Percentiles rank a stretch among this genome's conserved stretches.
These are phyloP conservation scores for Lipomyces sp. DNA, from an alignment of 805 yeast species.

Conservation along the genomic window DNA sequence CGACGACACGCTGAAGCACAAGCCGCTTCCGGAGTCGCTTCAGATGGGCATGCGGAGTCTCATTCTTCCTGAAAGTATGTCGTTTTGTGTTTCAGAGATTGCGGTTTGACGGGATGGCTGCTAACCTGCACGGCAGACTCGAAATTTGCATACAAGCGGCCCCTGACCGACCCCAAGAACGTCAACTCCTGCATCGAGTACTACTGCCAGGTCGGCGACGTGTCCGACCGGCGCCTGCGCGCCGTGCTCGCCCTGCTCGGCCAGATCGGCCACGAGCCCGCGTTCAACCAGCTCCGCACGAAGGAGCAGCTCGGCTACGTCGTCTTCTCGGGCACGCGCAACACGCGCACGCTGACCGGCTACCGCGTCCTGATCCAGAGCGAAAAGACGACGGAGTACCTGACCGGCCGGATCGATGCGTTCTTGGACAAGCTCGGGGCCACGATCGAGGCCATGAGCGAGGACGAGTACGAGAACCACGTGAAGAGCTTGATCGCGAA, in stretches of 20 bases:
- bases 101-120: too few relatives aligned
- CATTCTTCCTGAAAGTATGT: conserved; percentile 33
- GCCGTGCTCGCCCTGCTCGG: conserved; percentile 62
- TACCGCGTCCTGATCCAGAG: conserved; percentile 77
- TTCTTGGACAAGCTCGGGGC: conserved; percentile 52
- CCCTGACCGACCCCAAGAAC: conserved; percentile 62
- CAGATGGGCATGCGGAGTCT: conserved; percentile 44
- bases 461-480: conserved; percentile 64
- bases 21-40: conserved; percentile 46
- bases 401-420: conserved; percentile 71
- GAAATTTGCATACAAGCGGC: conserved; percentile 42
- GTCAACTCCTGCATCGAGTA: conserved; percentile 82
- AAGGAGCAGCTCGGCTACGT: conserved; percentile 94
- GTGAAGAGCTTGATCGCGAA: conserved; percentile 64
- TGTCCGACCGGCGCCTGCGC: conserved; percentile 44
- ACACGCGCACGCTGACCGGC: conserved; percentile 69
- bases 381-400: conserved; percentile 68
- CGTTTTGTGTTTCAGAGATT: conserved; percentile 43
- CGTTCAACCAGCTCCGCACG: conserved; percentile 84
- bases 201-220: conserved; percentile 61
- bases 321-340: conserved; percentile 73
- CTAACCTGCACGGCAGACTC: conserved; percentile 41
- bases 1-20: conserved; percentile 41
- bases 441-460: conserved; percentile 50
- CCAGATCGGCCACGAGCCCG: conserved; percentile 78